Conservation (phyloP, 176 grass and related monocot species). For the Eleusine indica region DNA sequence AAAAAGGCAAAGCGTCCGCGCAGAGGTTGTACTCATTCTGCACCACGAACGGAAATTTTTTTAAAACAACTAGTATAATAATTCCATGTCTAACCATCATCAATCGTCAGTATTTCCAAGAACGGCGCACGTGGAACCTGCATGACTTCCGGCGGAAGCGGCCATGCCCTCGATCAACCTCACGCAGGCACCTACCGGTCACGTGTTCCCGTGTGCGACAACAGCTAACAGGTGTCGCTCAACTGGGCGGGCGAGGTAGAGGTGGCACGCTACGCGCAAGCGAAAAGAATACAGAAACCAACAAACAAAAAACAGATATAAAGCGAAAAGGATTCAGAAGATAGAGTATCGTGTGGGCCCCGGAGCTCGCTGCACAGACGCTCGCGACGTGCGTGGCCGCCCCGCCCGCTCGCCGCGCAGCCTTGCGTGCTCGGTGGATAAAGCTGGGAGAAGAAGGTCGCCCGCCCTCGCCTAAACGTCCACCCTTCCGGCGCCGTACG, state of each 20-base stretch:
- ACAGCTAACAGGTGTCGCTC: not conserved
- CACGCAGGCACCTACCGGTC: not conserved
- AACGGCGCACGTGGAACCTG: not conserved
- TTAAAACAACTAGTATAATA: too few relatives aligned
- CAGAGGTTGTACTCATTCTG: not conserved
- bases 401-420: not conserved
- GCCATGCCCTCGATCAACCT: not conserved
- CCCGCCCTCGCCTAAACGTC: not conserved
- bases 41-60: too few relatives aligned
- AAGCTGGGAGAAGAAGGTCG: not conserved
- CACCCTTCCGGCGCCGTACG: slow-evolving; percentile 4
- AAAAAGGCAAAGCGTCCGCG: not conserved
- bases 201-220: not conserved
- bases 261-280: not conserved
- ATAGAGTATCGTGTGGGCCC: not conserved
- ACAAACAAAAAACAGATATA: not conserved
- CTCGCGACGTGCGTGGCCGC: too few relatives aligned
- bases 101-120: not conserved
- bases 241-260: not conserved
- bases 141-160: too few relatives aligned
- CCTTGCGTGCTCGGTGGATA: slow-evolving; percentile 28
- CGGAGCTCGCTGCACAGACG: not conserved
- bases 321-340: not conserved
- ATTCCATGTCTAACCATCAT: too few relatives aligned
- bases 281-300: not conserved